Conservation (phyloP, 192 early-diverging fungal species). For the Pilaira anomala region DNA sequence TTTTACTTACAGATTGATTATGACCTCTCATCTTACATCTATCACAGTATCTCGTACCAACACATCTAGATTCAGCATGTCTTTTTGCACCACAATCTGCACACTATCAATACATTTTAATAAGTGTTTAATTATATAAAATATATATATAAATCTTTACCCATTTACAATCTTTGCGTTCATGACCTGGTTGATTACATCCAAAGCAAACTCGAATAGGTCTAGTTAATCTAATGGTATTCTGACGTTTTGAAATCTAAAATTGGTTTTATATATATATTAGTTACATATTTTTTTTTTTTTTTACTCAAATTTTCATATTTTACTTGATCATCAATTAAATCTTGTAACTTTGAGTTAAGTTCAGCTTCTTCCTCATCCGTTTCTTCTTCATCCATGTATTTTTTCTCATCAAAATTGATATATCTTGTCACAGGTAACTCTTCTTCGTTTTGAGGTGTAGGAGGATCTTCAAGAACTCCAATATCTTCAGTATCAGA, state of each 20-base stretch:
- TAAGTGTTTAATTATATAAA: neutral
- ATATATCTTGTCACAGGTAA: neutral
- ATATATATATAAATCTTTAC: neutral
- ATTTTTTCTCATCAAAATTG: neutral
- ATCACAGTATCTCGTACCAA: neutral
- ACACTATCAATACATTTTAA: neutral
- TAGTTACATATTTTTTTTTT: neutral
- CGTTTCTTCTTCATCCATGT: neutral
- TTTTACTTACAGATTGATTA: neutral
- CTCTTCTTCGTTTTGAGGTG: no score
- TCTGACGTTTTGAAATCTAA: no score
- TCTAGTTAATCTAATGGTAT: neutral
- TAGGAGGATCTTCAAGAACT: no score
- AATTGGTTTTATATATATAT: no score
- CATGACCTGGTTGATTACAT: neutral
- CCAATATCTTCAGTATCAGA: no score
- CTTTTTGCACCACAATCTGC: neutral
- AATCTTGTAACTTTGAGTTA: neutral
- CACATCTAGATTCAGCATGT: neutral
- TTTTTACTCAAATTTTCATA: no score
- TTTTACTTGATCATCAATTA: constrained; percentile 8
- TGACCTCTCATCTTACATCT: neutral
- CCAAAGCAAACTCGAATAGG: neutral
- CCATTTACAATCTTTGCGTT: neutral
- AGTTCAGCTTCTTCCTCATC: constrained; percentile 1